Conservation (phyloP, 164 flowering plant species). For the Taxillus chinensis region DNA sequence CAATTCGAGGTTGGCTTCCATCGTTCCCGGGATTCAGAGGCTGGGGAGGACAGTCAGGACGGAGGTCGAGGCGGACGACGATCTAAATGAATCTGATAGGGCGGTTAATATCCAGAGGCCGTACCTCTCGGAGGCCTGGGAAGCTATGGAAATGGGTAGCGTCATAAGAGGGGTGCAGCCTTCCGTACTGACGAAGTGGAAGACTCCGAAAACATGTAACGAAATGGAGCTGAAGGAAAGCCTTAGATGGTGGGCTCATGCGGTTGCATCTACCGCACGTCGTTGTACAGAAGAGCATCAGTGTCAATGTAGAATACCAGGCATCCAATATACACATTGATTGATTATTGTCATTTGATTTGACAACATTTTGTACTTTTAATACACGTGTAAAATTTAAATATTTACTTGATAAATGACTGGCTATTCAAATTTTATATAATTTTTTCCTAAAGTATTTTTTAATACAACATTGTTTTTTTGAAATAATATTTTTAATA, state of each 20-base stretch:
- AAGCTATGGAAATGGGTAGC: slow-evolving; percentile 10
- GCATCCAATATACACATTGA: too few relatives aligned
- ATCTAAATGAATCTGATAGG: not conserved
- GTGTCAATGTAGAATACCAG: too few relatives aligned
- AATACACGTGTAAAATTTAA: too few relatives aligned
- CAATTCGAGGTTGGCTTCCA: slow-evolving; percentile 17
- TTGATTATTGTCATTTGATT: too few relatives aligned
- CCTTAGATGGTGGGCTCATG: slow-evolving; percentile 66
- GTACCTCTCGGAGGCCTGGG: slow-evolving; percentile 83
- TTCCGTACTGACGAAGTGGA: slow-evolving; percentile 33
- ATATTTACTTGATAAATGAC: too few relatives aligned
- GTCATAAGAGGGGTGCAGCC: slow-evolving; percentile 5
- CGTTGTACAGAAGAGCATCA: too few relatives aligned
- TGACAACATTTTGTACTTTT: too few relatives aligned
- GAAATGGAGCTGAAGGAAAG: slow-evolving; percentile 51
- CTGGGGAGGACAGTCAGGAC: not conserved
- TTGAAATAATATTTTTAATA: too few relatives aligned
- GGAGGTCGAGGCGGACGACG: not conserved
- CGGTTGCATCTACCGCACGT: slow-evolving; percentile 49
- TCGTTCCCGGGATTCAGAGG: slow-evolving; percentile 15
- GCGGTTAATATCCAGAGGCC: slow-evolving; percentile 36
- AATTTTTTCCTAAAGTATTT: too few relatives aligned
- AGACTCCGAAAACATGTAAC: slow-evolving; percentile 26
- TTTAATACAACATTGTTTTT: too few relatives aligned
- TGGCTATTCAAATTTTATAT: too few relatives aligned